Evolutionary conservation across 495 filamentous ascomycete genomes (phyloP), one percentile per base, ranked within the genome.

Genomic region (Parathielavia hyrcaniae): DNA sequence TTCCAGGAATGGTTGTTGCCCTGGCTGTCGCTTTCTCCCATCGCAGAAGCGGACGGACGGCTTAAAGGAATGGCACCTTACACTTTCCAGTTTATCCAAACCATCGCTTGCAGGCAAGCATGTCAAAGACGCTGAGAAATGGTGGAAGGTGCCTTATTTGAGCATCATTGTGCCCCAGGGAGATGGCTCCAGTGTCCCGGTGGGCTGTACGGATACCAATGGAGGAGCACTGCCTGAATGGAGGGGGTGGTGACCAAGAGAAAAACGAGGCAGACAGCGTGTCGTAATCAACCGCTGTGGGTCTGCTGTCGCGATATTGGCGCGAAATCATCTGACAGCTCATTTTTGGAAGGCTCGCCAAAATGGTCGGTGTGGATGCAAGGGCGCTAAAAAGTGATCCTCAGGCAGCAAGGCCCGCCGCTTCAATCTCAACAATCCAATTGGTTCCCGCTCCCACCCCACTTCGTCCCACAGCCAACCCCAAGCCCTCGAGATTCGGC

Each of bases 241-340:
- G 30, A 54, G 50, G 39, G 35, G 49, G 52, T 38, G 30, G 57
- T 36, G 52, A 55, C 59, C 39, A 32, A 26, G 57, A 43, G 52
- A 55, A 61, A 44, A 32, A 26, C 41, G 32, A 57, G 60, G 60
- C 53, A 62, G 51, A 57, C 60, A 55, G 56, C 65, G 67, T 65
- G 67, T 68, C 65, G 53, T 41, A 65, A 55, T 63, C 55, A 50
- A 30, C 23, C 62, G 57, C 60, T 60, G 62, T 63, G 57, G 60
- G 54, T 39, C 58, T 48, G 46, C 39, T 52, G 53, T 53, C 67
- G 68, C 68, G 68, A 64, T 57, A 61, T 41, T 67, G 58, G 56
- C 68, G 66, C 68, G 61, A 67, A 52, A 63, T 68, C 68, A 70
- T 58, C 55, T 68, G 67, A 66, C 59, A 50, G 35, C 23, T 62